Conservation (phyloP, 73 alveolate genomes). For the Paramecium tetraurelia region DNA sequence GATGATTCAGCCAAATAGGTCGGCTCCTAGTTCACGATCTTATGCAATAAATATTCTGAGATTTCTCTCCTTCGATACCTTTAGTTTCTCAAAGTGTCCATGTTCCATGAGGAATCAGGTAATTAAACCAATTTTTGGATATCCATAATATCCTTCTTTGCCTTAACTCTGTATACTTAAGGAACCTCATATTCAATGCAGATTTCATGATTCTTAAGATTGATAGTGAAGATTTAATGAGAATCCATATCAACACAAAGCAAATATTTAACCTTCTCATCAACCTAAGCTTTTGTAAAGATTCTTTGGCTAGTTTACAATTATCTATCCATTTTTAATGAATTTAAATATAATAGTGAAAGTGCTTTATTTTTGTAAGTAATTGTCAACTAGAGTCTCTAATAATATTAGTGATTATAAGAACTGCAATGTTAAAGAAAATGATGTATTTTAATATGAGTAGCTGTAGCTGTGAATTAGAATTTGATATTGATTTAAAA, state of each 20-base stretch:
- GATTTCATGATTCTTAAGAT: neutral
- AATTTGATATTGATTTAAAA: too few species aligned
- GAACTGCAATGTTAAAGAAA: too few species aligned
- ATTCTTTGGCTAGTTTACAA: neutral
- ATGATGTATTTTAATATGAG: too few species aligned
- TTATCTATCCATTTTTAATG: neutral
- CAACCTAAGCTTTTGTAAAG: neutral
- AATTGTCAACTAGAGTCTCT: neutral
- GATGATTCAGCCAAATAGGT: constrained; percentile 68
- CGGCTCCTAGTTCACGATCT: constrained; percentile 55
- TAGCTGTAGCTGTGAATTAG: too few species aligned
- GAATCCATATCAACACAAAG: constrained; percentile 46
- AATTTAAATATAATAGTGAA: neutral
- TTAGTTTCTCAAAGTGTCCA: neutral
- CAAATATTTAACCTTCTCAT: neutral
- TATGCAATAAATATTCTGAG: constrained; percentile 55
- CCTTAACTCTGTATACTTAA: constrained; percentile 18
- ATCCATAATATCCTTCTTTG: constrained; percentile 33
- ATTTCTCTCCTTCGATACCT: constrained; percentile 59
- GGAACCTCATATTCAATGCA: constrained; percentile 28
- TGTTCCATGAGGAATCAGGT: constrained; percentile 38
- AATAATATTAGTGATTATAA: too few species aligned
- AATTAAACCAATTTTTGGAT: constrained; percentile 37
- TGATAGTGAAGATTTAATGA: neutral
- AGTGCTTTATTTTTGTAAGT: neutral